phyloP scores from a whole-genome alignment of 768 basidiomycete genomes.

The Xanthoconium stramineum region DNA sequence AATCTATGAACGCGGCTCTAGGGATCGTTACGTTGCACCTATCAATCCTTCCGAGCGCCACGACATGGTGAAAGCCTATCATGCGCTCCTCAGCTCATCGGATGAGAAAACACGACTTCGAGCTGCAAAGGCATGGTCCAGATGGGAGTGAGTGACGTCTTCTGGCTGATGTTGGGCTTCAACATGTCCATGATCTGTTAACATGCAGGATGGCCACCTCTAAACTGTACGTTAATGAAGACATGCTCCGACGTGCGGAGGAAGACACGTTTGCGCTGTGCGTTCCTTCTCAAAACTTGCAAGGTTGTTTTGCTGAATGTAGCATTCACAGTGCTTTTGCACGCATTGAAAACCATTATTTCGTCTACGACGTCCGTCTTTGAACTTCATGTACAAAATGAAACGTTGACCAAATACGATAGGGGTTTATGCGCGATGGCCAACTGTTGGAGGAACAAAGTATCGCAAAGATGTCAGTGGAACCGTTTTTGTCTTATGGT shows the following conservation, averaged over 20 bases:
- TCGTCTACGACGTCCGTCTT: conserved; percentile 65
- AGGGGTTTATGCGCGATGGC: conserved; percentile 88
- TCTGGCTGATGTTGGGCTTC: neutral
- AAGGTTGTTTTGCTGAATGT: conserved; percentile 4
- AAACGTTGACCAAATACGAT: conserved; percentile 1
- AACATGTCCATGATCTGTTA: neutral
- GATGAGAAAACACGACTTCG: conserved; percentile 61
- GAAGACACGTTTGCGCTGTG: conserved; percentile 76
- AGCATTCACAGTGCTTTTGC: conserved; percentile 65
- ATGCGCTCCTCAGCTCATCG: conserved; percentile 67
- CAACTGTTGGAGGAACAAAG: conserved; percentile 80
- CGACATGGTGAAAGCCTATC: conserved; percentile 83
- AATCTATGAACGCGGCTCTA: conserved; percentile 27
- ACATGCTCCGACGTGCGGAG: conserved; percentile 63
- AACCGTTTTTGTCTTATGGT: neutral
- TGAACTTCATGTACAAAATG: neutral
- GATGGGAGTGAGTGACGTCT: conserved; percentile 73
- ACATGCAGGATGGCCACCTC: conserved; percentile 74
- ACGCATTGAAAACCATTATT: conserved; percentile 88
- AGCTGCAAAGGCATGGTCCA: conserved; percentile 85
- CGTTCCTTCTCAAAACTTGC: conserved; percentile 19
- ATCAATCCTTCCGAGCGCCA: conserved; percentile 79
- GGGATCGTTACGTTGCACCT: conserved; percentile 79
- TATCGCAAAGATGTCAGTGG: conserved; percentile 80
- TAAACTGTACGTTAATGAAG: conserved; percentile 66